A percentile compares a stretch with the other conserved stretches of the same genome.
Evolutionary conservation across 2,329 filamentous ascomycete genomes (phyloP).

Genomic region (Mollisia scopiformis): DNA sequence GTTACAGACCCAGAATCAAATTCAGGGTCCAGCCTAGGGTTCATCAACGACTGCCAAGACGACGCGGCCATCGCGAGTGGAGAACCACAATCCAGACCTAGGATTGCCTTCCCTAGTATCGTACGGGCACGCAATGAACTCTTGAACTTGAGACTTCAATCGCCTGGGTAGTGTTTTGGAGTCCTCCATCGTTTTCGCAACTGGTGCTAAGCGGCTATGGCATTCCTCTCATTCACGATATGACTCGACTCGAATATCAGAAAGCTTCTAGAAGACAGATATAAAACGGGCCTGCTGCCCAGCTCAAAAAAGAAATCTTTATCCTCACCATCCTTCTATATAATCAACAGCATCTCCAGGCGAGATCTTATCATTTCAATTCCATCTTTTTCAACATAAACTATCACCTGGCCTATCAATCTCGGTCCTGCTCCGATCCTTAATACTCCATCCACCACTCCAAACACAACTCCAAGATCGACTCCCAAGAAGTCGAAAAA

Average conservation of each 20-base stretch:
- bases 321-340: constrained; percentile 11
- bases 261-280: neutral
- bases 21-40: constrained; percentile 4
- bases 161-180: constrained; percentile 13
- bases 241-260: neutral
- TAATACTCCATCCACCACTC: neutral
- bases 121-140: neutral
- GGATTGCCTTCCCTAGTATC: neutral
- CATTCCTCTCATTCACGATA: neutral
- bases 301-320: constrained; percentile 13
- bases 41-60: neutral
- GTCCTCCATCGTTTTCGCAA: neutral
- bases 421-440: constrained; percentile 1
- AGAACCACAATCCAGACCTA: neutral
- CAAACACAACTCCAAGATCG: neutral
- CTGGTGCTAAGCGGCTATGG: neutral
- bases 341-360: constrained; percentile 22
- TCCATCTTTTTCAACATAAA: constrained; percentile 1
- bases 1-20: neutral
- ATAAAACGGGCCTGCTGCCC: neutral
- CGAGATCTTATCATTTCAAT: constrained; percentile 16
- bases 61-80: neutral
- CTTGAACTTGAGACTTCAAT: constrained; percentile 12
- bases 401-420: constrained; percentile 16
- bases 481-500: neutral